Conservation (phyloP, 495 filamentous ascomycete genomes). For the Peziza echinospora region DNA sequence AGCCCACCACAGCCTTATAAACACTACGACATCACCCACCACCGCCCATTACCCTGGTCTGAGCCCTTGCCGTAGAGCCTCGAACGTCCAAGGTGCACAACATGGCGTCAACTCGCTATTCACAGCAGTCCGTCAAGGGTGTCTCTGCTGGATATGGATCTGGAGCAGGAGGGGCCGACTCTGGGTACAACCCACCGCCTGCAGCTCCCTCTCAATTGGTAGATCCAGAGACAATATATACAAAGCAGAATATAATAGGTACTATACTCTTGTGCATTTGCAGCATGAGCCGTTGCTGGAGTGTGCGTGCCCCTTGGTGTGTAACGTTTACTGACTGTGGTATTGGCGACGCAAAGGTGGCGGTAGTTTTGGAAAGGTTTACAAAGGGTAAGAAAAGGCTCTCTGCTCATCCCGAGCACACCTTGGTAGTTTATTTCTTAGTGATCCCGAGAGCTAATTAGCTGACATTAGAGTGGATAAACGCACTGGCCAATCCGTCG, state of each 20-base stretch:
- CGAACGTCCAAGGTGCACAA: no score
- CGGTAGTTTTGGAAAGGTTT: conserved; percentile 89
- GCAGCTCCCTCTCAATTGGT: conserved; percentile 21
- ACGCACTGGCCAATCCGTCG: conserved; percentile 9
- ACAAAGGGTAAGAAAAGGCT: conserved; percentile 39
- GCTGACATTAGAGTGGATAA: conserved; percentile 9
- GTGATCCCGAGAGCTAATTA: conserved; percentile 70
- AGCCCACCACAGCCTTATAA: no score
- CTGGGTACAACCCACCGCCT: not conserved
- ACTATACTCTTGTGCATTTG: conserved; percentile 17
- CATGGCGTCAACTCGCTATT: not conserved
- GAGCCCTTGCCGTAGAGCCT: no score
- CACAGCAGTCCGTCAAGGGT: not conserved
- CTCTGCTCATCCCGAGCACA: conserved; percentile 40
- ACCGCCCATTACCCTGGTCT: no score
- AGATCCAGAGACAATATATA: conserved; percentile 75
- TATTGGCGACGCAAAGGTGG: conserved; percentile 26
- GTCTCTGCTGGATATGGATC: not conserved
- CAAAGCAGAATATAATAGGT: conserved; percentile 89
- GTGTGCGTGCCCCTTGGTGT: not conserved
- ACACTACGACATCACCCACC: no score
- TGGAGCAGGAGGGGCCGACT: not conserved
- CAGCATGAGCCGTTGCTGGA: no score
- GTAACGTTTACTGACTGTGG: not conserved
- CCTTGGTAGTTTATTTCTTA: no score